Evolutionary conservation across 164 flowering plant species (phyloP).

Genomic region (Cinnamomum chago): DNA sequence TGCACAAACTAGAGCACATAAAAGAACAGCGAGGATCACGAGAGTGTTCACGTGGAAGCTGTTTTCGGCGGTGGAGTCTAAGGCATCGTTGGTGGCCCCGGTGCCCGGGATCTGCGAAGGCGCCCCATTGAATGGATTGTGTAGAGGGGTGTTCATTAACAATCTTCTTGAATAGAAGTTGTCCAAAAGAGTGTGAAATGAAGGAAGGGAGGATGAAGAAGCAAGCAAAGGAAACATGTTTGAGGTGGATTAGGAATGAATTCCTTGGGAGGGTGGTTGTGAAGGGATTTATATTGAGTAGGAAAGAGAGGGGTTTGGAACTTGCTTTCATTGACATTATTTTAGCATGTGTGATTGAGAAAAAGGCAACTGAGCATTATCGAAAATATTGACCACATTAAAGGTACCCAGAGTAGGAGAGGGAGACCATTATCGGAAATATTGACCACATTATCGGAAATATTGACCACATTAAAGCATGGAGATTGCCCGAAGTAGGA

Average conservation of each 20-base stretch:
- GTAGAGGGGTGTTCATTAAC: not conserved
- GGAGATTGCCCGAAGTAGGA: no score
- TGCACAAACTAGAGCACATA: slow-evolving; percentile 81
- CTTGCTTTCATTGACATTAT: no score
- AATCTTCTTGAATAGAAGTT: not conserved
- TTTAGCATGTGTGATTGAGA: no score
- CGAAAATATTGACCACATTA: no score
- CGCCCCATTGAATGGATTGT: not conserved
- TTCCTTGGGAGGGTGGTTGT: not conserved
- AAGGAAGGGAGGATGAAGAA: not conserved
- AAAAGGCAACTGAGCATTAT: no score
- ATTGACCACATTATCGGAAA: no score
- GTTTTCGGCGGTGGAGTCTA: slow-evolving; percentile 10
- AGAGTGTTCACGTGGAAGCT: slow-evolving; percentile 72
- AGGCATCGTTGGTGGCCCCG: not conserved
- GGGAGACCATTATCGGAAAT: no score
- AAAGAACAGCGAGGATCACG: slow-evolving; percentile 74
- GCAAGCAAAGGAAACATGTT: not conserved
- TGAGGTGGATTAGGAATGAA: not conserved
- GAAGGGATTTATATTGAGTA: not conserved
- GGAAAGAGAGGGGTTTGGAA: not conserved
- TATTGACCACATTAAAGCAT: no score
- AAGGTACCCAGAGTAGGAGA: no score
- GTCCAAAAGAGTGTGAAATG: not conserved
- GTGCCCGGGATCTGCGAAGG: not conserved